Evolutionary conservation across 352 stramenopile species (phyloP).

Genomic region (Phytophthora sp.): DNA sequence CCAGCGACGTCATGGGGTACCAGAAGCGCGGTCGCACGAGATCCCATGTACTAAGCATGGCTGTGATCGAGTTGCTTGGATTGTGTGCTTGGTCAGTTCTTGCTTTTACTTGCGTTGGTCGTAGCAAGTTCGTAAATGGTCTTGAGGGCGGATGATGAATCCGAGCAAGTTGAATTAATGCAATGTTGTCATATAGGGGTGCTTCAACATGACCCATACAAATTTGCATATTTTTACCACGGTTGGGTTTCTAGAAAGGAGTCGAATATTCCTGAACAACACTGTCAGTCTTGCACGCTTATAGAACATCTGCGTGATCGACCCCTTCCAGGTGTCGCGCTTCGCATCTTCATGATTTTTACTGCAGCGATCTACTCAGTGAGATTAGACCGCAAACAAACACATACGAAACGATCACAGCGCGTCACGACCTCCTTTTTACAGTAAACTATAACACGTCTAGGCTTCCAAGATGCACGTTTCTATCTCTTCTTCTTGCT

Average conservation of each 20-base stretch:
- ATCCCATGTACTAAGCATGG: constrained; percentile 59
- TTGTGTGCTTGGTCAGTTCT: constrained; percentile 1
- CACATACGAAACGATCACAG: too few species aligned
- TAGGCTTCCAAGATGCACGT: neutral
- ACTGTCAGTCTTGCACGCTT: too few species aligned
- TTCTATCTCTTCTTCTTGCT: constrained; percentile 38
- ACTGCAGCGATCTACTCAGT: too few species aligned
- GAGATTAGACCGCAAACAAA: too few species aligned
- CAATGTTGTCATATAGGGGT: constrained; percentile 5
- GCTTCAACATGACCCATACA: constrained; percentile 26
- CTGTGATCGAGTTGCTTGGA: neutral
- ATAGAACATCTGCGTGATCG: too few species aligned
- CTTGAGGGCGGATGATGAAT: neutral
- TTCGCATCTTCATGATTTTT: too few species aligned
- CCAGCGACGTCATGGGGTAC: constrained; percentile 59
- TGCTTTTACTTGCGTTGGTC: constrained; percentile 17
- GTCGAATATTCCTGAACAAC: neutral
- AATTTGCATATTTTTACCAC: neutral
- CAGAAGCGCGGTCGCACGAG: constrained; percentile 54
- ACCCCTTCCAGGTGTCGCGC: too few species aligned
- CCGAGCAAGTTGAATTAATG: neutral
- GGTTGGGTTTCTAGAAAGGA: constrained; percentile 10
- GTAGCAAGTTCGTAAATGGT: constrained; percentile 14
- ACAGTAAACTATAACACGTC: neutral
- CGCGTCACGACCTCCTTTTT: too few species aligned